Evolutionary conservation across 495 filamentous ascomycete genomes (phyloP).

Genomic region (Xylaria palmicola): DNA sequence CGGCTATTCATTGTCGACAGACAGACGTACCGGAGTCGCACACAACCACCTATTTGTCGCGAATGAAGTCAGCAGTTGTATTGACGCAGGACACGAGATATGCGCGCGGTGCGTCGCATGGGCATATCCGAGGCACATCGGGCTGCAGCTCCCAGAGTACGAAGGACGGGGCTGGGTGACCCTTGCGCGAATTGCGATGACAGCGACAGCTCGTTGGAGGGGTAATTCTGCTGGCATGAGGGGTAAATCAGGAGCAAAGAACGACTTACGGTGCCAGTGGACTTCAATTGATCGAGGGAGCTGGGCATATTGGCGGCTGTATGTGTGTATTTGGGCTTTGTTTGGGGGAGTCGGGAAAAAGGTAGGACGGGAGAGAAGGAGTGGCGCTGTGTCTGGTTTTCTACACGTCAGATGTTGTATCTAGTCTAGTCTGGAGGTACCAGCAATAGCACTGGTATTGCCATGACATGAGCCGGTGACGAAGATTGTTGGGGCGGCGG

Average conservation of each 20-base stretch:
- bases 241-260: conserved; percentile 33
- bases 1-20: conserved; percentile 5
- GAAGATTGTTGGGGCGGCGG: not conserved
- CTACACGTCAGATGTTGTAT: too few relatives aligned
- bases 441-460: conserved; percentile 16
- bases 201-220: conserved; percentile 23
- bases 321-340: conserved; percentile 20
- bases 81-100: conserved; percentile 29
- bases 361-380: not conserved
- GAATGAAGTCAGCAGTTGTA: conserved; percentile 6
- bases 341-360: too few relatives aligned
- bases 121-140: too few relatives aligned
- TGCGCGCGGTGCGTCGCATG: not conserved
- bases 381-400: not conserved
- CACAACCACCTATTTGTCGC: conserved; percentile 70
- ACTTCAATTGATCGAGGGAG: conserved; percentile 95
- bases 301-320: conserved; percentile 61
- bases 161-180: not conserved
- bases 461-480: conserved; percentile 21
- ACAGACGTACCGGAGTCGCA: conserved; percentile 84
- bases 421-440: conserved; percentile 13
- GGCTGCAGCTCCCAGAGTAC: not conserved
- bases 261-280: conserved; percentile 83
- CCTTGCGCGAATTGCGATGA: conserved; percentile 19
- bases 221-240: conserved; percentile 28